Evolutionary conservation across 2,329 filamentous ascomycete species (phyloP).

Genomic region (Saccharata proteae): DNA sequence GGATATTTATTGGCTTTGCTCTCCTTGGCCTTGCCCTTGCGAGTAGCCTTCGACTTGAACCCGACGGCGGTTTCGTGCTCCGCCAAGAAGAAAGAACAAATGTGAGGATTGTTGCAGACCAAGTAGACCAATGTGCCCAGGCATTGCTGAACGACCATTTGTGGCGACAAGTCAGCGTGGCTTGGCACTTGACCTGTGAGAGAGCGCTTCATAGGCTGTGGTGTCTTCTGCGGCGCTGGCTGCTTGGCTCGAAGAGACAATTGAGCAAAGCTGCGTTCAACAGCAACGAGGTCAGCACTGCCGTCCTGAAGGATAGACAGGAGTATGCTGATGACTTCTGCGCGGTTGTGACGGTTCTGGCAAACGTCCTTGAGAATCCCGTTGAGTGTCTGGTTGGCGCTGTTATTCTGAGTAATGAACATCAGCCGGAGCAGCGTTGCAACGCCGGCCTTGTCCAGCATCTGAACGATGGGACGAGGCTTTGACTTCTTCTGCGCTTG

Average conservation of each 20-base stretch:
- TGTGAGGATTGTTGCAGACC: conserved; percentile 71
- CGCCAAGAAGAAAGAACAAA: conserved; percentile 83
- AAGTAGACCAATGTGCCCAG: conserved; percentile 75
- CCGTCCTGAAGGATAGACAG: conserved; percentile 93
- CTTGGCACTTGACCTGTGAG: conserved; percentile 44
- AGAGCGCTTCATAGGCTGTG: conserved; percentile 65
- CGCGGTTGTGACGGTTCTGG: conserved; percentile 89
- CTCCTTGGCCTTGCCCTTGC: conserved; percentile 84
- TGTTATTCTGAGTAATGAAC: conserved; percentile 90
- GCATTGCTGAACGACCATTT: conserved; percentile 93
- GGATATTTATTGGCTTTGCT: conserved; percentile 76
- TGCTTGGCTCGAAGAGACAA: conserved; percentile 85
- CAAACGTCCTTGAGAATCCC: conserved; percentile 84
- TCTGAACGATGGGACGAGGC: conserved; percentile 77
- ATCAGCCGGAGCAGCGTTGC: conserved; percentile 95
- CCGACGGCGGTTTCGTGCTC: conserved; percentile 76
- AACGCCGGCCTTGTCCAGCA: conserved; percentile 91
- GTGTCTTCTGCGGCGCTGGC: conserved; percentile 52
- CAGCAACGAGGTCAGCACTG: conserved; percentile 80
- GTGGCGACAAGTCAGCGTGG: conserved; percentile 79
- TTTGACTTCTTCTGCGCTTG: conserved; percentile 51
- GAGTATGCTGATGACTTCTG: conserved; percentile 85
- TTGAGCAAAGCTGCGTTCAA: conserved; percentile 90
- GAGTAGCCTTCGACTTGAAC: conserved; percentile 62
- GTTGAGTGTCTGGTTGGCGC: conserved; percentile 71